Percentiles rank a stretch among this genome's conserved stretches.
Conservation (phyloP, 257 asterid genomes). For the Marsdenia floribunda region DNA sequence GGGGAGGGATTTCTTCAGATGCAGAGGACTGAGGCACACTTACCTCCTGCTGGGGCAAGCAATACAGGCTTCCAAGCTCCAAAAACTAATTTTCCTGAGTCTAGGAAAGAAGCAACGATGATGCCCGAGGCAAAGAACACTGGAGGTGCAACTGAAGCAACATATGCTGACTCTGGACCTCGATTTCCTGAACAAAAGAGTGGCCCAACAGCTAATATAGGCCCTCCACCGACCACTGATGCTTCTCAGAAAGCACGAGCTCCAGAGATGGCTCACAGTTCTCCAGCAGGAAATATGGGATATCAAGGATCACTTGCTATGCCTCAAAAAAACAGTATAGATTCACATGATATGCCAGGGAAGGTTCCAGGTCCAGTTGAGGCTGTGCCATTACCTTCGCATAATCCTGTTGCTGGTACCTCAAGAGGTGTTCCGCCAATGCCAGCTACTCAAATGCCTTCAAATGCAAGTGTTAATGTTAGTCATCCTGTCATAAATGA, state of each 20-base stretch:
- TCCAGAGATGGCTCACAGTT: conserved; percentile 30
- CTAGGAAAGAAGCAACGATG: conserved; percentile 35
- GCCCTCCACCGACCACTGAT: conserved; percentile 27
- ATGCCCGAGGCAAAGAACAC: conserved; percentile 37
- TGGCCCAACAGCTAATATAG: conserved; percentile 31
- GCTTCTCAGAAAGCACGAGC: conserved; percentile 20
- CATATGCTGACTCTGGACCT: conserved; percentile 26
- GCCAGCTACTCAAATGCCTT: conserved; percentile 36
- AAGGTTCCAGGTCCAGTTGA: conserved; percentile 39
- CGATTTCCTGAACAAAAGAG: conserved; percentile 52
- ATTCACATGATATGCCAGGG: conserved; percentile 31
- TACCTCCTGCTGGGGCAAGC: conserved; percentile 37
- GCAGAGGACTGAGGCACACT: conserved; percentile 44
- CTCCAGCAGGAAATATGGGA: conserved; percentile 48
- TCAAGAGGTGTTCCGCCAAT: conserved; percentile 42
- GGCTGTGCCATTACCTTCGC: conserved; percentile 26
- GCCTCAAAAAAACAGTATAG: conserved; percentile 38
- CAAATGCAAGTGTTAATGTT: conserved; percentile 31
- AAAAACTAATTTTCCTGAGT: conserved; percentile 33
- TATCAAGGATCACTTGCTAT: conserved; percentile 42
- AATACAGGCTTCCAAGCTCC: conserved; percentile 48
- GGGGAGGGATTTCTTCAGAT: conserved; percentile 46
- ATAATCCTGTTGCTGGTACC: conserved; percentile 39
- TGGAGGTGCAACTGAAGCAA: conserved; percentile 40
- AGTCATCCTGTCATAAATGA: conserved; percentile 48